These are phyloP conservation scores for Picocystis salinarum DNA, from an alignment of 139 green algal genomes.

Conservation along the genomic window DNA sequence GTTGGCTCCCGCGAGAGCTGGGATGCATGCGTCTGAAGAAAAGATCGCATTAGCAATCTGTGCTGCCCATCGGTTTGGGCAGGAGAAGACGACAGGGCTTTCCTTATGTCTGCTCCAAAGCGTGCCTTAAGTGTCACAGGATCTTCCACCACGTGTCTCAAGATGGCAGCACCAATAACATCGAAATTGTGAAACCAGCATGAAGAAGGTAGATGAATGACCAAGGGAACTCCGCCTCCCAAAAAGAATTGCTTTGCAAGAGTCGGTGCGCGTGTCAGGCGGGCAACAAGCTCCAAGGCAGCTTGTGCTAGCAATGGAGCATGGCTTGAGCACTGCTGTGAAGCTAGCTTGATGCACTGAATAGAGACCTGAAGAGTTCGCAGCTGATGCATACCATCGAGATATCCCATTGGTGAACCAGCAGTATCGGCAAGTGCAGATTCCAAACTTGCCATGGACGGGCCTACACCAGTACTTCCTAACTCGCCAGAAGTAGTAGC, in stretches of 20 bases:
- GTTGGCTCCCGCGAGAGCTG: slow-evolving; percentile 42
- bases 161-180: slow-evolving; percentile 36
- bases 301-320: slow-evolving; percentile 35
- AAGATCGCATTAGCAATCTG: slow-evolving; percentile 20
- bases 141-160: slow-evolving; percentile 82
- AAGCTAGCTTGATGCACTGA: no score
- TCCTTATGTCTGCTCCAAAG: slow-evolving; percentile 79
- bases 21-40: slow-evolving; percentile 28
- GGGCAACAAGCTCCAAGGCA: slow-evolving; percentile 51
- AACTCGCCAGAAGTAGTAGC: no score
- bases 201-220: slow-evolving; percentile 51
- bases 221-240: slow-evolving; percentile 20
- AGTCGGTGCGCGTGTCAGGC: slow-evolving; percentile 43
- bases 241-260: slow-evolving; percentile 46
- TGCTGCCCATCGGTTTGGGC: not conserved
- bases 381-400: no score
- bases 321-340: slow-evolving; percentile 26
- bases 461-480: no score
- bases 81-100: slow-evolving; percentile 15
- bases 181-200: slow-evolving; percentile 40
- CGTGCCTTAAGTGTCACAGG: slow-evolving; percentile 53
- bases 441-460: no score
- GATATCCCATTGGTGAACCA: no score
- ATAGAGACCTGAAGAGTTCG: no score
- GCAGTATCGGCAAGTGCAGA: no score